Percentiles rank a stretch among this genome's conserved stretches.
Conservation (phyloP, 164 flowering plant species). For the Akebia trifoliata region DNA sequence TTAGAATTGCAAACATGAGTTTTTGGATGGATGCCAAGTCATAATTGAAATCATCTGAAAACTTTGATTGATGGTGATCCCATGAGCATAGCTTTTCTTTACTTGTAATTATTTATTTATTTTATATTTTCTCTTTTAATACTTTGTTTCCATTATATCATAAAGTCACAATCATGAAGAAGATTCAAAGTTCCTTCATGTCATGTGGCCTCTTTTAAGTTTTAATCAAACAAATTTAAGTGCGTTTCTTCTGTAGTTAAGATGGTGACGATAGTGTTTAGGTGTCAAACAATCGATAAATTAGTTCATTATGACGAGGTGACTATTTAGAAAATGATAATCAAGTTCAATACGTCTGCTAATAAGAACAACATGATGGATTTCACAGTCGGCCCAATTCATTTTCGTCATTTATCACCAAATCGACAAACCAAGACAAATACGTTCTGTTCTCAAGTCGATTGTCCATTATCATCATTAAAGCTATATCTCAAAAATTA, state of each 20-base stretch:
- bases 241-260: neutral
- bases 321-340: neutral
- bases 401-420: too few relatives aligned
- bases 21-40: constrained; percentile 25
- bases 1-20: constrained; percentile 19
- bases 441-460: too few relatives aligned
- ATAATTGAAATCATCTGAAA: constrained; percentile 15
- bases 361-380: too few relatives aligned
- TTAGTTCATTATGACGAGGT: neutral
- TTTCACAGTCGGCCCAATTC: too few relatives aligned
- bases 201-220: neutral
- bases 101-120: neutral
- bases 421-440: too few relatives aligned
- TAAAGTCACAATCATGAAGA: constrained; percentile 13
- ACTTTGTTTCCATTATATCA: constrained; percentile 1
- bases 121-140: neutral
- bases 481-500: too few relatives aligned
- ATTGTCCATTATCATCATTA: too few relatives aligned
- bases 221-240: constrained; percentile 4
- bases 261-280: constrained; percentile 3
- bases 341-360: neutral
- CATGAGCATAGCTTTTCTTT: neutral
- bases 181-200: constrained; percentile 4
- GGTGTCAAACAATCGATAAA: neutral
- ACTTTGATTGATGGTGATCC: neutral